phyloP scores from a whole-genome alignment of 768 basidiomycete genomes.

The Termitomyces sp. region DNA sequence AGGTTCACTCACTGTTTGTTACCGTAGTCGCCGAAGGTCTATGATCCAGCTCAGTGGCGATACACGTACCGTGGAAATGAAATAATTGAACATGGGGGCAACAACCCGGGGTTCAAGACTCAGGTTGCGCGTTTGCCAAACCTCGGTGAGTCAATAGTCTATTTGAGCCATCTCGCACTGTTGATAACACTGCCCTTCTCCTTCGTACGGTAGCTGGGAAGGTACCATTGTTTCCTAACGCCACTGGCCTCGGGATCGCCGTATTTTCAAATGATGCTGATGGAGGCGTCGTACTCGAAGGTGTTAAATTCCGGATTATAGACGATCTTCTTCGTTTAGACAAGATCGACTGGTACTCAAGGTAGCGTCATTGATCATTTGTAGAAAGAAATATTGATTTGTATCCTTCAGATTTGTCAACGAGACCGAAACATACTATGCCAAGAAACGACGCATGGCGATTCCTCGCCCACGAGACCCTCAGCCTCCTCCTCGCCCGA shows the following conservation, averaged over 20 bases:
- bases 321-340: conserved; percentile 35
- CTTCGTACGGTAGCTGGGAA: not conserved
- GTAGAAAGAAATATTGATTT: not conserved
- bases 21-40: conserved; percentile 35
- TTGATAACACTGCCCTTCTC: not conserved
- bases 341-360: conserved; percentile 37
- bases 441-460: conserved; percentile 25
- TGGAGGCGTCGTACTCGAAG: conserved; percentile 32
- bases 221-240: conserved; percentile 28
- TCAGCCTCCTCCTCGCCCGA: conserved; percentile 14
- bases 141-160: conserved; percentile 6
- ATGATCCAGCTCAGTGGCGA: conserved; percentile 38
- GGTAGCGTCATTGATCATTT: conserved; percentile 17
- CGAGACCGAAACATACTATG: conserved; percentile 19
- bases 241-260: conserved; percentile 36
- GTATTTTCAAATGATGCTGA: conserved; percentile 40
- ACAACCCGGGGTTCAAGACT: conserved; percentile 35
- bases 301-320: conserved; percentile 36
- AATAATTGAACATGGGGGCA: conserved; percentile 43
- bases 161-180: not conserved
- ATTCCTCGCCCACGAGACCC: conserved; percentile 21
- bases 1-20: not conserved
- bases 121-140: conserved; percentile 21
- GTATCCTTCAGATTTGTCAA: conserved; percentile 26
- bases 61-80: conserved; percentile 41